Evolutionary conservation across 768 basidiomycete genomes (phyloP).

Genomic region (Punctularia strigosozonata): DNA sequence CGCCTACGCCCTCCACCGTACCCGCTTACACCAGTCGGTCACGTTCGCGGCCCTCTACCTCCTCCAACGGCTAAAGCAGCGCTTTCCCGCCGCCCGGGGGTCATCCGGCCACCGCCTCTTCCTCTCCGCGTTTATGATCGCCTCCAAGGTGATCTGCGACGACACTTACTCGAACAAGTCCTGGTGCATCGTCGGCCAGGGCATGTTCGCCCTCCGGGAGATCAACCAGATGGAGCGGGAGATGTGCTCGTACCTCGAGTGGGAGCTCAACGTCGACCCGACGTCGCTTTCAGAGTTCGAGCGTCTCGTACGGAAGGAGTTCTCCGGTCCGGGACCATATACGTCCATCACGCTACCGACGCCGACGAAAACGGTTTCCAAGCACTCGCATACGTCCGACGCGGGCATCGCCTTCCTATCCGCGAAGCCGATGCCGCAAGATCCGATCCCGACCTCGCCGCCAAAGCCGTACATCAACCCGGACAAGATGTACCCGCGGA

Average conservation of each 20-base stretch:
- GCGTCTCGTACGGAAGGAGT: slow-evolving; percentile 46
- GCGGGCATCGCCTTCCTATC: too few relatives aligned
- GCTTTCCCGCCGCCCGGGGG: slow-evolving; percentile 86
- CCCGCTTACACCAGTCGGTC: slow-evolving; percentile 46
- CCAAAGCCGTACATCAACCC: too few relatives aligned
- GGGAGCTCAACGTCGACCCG: slow-evolving; percentile 74
- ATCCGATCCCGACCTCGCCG: too few relatives aligned
- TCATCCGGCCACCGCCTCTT: slow-evolving; percentile 85
- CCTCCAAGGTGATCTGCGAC: slow-evolving; percentile 63
- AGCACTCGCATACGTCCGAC: too few relatives aligned
- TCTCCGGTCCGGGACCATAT: slow-evolving; percentile 41
- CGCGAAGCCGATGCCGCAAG: too few relatives aligned
- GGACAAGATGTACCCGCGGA: too few relatives aligned
- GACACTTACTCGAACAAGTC: slow-evolving; percentile 62
- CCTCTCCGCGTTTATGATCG: slow-evolving; percentile 89
- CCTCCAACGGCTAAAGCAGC: slow-evolving; percentile 74
- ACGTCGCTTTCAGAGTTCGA: slow-evolving; percentile 51
- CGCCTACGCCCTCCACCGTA: slow-evolving; percentile 80
- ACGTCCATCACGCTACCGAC: slow-evolving; percentile 52
- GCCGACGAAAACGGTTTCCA: too few relatives aligned
- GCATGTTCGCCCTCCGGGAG: slow-evolving; percentile 63
- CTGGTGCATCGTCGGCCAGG: slow-evolving; percentile 53
- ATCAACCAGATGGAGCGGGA: slow-evolving; percentile 97
- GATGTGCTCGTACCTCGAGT: slow-evolving; percentile 89
- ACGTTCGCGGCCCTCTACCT: slow-evolving; percentile 55